A percentile compares a stretch with the other conserved stretches of the same genome.
Evolutionary conservation across 2,329 filamentous ascomycete genomes (phyloP).

Genomic region (Microsporum audouinii): DNA sequence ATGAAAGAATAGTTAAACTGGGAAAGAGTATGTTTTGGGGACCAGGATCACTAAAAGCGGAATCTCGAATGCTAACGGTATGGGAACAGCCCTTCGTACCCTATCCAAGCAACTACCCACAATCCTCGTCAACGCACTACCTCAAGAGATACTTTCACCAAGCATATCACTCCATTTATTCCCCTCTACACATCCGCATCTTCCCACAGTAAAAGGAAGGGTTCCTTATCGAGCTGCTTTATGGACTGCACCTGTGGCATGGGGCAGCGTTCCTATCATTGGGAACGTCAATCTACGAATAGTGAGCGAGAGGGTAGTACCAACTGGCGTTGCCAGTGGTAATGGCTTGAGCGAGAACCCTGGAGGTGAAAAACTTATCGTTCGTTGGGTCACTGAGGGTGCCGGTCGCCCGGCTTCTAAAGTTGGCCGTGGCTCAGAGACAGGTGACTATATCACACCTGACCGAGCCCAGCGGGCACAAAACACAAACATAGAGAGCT

Average conservation of each 20-base stretch:
- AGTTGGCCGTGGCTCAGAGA: constrained; percentile 2
- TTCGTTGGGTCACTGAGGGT: constrained; percentile 66
- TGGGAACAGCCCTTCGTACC: constrained; percentile 42
- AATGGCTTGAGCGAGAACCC: constrained; percentile 27
- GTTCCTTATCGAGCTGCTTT: constrained; percentile 86
- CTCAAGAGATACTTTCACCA: constrained; percentile 51
- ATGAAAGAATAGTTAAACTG: constrained; percentile 12
- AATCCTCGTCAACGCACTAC: constrained; percentile 49
- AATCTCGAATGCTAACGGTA: background rate
- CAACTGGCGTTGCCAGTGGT: constrained; percentile 33
- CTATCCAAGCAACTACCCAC: constrained; percentile 53
- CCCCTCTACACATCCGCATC: constrained; percentile 49
- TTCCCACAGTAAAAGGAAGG: constrained; percentile 82
- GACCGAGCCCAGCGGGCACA: background rate
- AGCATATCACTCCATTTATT: constrained; percentile 53
- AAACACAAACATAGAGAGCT: constrained; percentile 1
- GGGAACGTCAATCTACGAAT: constrained; percentile 85
- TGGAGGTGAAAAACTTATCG: constrained; percentile 66
- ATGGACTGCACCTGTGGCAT: constrained; percentile 92
- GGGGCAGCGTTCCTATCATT: constrained; percentile 82
- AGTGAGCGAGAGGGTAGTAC: constrained; percentile 77
- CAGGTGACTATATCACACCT: constrained; percentile 1
- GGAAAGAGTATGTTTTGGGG: constrained; percentile 11
- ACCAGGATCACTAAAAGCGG: background rate
- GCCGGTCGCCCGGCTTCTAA: constrained; percentile 13